A percentile compares a stretch with the other conserved stretches of the same genome.
These are phyloP conservation scores for Rhizopus sp. DNA, from an alignment of 371 early-diverging fungal species.

Conservation along the genomic window DNA sequence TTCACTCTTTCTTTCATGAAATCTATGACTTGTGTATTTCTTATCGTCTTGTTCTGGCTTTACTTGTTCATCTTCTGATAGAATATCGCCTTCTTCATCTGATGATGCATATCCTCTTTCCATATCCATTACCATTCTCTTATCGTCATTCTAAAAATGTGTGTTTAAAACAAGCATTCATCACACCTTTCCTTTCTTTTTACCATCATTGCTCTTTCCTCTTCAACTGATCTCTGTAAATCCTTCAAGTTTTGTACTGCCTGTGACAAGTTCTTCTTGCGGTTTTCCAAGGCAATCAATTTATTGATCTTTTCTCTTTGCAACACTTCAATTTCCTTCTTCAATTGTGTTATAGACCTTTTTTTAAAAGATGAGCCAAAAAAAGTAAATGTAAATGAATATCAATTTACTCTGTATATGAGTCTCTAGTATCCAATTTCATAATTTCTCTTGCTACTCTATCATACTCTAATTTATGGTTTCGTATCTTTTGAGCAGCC, in stretches of 20 bases:
- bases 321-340: conserved; percentile 41
- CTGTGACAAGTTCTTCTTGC: conserved; percentile 31
- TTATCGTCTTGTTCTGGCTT: conserved; percentile 10
- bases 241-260: conserved; percentile 31
- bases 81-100: conserved; percentile 32
- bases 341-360: conserved; percentile 33
- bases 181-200: background rate
- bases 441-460: conserved; percentile 55
- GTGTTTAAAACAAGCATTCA: background rate
- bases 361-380: background rate
- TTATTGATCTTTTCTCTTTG: conserved; percentile 37
- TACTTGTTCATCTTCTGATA: conserved; percentile 18
- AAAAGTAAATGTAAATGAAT: background rate
- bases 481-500: conserved; percentile 45
- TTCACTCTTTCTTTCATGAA: conserved; percentile 27
- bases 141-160: conserved; percentile 30
- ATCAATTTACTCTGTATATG: conserved; percentile 47
- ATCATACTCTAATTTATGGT: conserved; percentile 62
- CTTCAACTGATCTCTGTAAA: conserved; percentile 36
- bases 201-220: conserved; percentile 39
- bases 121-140: conserved; percentile 40
- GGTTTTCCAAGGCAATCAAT: conserved; percentile 25
- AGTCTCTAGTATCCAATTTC: conserved; percentile 45
- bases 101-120: conserved; percentile 45
- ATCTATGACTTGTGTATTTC: conserved; percentile 13